Base-by-base conservation (phyloP, 2,329 filamentous ascomycete genomes). In the Hansfordia pulvinata region DNA sequence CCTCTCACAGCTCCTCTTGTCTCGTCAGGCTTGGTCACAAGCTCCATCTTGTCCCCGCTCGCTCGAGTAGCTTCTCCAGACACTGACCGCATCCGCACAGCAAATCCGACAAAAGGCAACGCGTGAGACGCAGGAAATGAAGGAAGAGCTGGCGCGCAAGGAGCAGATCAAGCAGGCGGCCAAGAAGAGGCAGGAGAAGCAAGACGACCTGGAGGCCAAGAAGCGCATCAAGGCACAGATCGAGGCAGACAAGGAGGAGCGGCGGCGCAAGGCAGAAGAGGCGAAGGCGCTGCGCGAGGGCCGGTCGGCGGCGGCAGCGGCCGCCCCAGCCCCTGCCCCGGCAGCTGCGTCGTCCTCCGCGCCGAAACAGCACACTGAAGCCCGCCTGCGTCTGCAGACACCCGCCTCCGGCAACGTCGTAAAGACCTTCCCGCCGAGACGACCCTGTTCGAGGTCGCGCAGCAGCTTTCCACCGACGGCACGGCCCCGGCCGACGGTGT, bases 91-190 rank as follows among this genome's bases (percentile, higher is more conserved):
- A 19, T 30, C 17, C 6, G 26, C 8, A n/a, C 31, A 73, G 69
- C 58, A 70, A 67, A 77, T 77, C 37, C 78, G 84, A 28, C 68
- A 76, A 50, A 98, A 96, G 61, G 74, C 81, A 26, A 94, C 85
- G 30, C 85, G 81, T 45, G 88, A 98, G 47, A 67, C 69, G 1
- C 83, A 94, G 40, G 85, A 93, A 35, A 62, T 77, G 32, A 94
- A 93, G 58, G 90, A 98, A 50, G 81, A 93, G 35, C 63, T 96
- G 12, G 63, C 76, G 42, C 77, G 76, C 44, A 90, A 93, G 50
- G 82, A 96, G 57, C 83, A 84, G 48, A 71, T 94, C 48, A 93
- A 94, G 54, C 84, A 93, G 41, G 86, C 84, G 0, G 76, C 76
- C 27, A 71, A 74, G 42, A 94, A 94, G 62, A 76, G 77, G 29